Evolutionary conservation across 2,329 filamentous ascomycete species (phyloP).

Genomic region (Aspergillus tanneri): DNA sequence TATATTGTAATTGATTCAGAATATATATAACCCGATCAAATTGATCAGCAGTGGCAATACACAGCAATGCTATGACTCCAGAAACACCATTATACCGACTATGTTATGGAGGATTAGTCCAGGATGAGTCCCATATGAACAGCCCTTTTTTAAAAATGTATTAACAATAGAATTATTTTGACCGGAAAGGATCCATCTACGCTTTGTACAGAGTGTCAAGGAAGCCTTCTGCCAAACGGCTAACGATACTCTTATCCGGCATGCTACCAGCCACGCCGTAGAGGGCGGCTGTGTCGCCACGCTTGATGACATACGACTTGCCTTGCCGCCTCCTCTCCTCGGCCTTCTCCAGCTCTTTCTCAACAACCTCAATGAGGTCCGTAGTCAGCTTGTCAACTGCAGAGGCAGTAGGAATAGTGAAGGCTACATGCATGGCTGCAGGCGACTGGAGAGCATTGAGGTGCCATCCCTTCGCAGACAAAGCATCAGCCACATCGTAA

Average conservation of each 20-base stretch:
- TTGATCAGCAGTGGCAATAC: too few relatives aligned
- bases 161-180: conserved; percentile 12
- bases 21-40: too few relatives aligned
- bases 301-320: conserved; percentile 52
- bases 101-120: conserved; percentile 1
- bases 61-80: too few relatives aligned
- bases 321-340: conserved; percentile 64
- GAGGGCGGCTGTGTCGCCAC: conserved; percentile 74
- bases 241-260: conserved; percentile 93
- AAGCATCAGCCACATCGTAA: conserved; percentile 90
- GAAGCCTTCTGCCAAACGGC: conserved; percentile 85
- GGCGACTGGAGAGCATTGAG: conserved; percentile 91
- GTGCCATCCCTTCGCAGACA: conserved; percentile 86
- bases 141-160: conserved; percentile 10
- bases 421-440: conserved; percentile 88
- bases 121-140: background rate
- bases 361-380: conserved; percentile 63
- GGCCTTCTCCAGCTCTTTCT: conserved; percentile 76
- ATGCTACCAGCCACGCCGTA: conserved; percentile 94
- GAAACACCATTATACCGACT: conserved; percentile 15
- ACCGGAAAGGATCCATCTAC: conserved; percentile 38
- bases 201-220: conserved; percentile 91
- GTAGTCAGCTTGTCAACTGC: conserved; percentile 75
- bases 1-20: background rate
- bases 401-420: conserved; percentile 80